Base-by-base conservation (phyloP, 2,329 filamentous ascomycete species). In the Didymella keratinophila region DNA sequence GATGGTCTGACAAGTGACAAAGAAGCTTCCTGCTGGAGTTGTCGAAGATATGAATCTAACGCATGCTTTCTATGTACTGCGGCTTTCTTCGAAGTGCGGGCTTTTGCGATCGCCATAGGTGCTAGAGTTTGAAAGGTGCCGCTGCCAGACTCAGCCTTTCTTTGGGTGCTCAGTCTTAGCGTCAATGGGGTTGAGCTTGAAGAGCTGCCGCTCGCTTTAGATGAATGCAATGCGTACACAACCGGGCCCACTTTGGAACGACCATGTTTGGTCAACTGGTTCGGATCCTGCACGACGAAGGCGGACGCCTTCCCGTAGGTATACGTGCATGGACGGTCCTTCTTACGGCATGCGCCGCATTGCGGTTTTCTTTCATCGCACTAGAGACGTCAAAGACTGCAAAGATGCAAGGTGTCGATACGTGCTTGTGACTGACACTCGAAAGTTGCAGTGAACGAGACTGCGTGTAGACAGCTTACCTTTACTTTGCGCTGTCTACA, bases 401-500 rank as follows among this genome's bases (percentile, higher is more conserved):
- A 8, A 18, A 28, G 5, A 10, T 14, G 2, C n/a, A 12, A 47
- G 25, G 16, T 12, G 3, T 10, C 8, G 9, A 7, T 11, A 0
- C 18, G 10, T 28, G 30, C 50, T 14, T 6, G 25, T 8, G 32
- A 14, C 16, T 20, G n/a, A 20, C 6, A 1, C 12, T 46, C 2
- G 25, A 10, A 12, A 47, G 30, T 12, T 23, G 43, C 34, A 42
- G 16, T 11, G 16, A 20, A 20, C 25, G 18, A 11, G 43, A 25
- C n/a, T 11, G 37, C 0, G 34, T 4, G 45, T 18, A 5, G 34
- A 20, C 28, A 53, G 18, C 55, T 27, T 55, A 74, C 71, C 66
- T 73, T 74, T 39, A 74, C 71, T 51, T 74, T 74, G 11, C 71
- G 67, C 43, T 63, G 63, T 32, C 71, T 64, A 57, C 71, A 74